Conservation (phyloP, 192 early-diverging fungal species). For the Spizellomyces punctatus region DNA sequence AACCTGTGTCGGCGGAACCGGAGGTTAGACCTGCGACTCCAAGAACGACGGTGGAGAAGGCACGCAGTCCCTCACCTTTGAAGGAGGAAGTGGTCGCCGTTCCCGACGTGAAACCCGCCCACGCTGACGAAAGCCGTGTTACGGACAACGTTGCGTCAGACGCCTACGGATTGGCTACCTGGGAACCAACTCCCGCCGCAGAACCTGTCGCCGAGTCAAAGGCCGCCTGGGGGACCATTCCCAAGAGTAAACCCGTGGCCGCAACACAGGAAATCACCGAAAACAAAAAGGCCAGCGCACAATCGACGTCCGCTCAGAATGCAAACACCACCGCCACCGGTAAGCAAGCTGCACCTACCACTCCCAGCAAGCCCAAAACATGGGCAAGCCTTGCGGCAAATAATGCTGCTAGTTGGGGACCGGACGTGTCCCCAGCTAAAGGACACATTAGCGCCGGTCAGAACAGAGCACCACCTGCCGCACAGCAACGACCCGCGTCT, state of each 20-base stretch:
- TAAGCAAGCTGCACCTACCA: slow-evolving; percentile 39
- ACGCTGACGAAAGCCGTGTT: slow-evolving; percentile 15
- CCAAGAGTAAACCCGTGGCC: slow-evolving; percentile 24
- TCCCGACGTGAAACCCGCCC: slow-evolving; percentile 29
- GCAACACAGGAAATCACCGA: slow-evolving; percentile 21
- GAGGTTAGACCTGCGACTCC: slow-evolving; percentile 4
- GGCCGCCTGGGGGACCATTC: slow-evolving; percentile 10
- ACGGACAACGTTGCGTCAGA: slow-evolving; percentile 27
- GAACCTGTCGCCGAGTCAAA: slow-evolving; percentile 34
- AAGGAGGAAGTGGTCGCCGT: slow-evolving; percentile 23
- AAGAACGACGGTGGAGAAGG: slow-evolving; percentile 12
- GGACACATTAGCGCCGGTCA: slow-evolving; percentile 28
- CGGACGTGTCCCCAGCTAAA: slow-evolving; percentile 53
- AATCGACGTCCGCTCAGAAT: slow-evolving; percentile 20
- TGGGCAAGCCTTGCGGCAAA: slow-evolving; percentile 78
- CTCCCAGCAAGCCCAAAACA: slow-evolving; percentile 61
- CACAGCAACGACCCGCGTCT: slow-evolving; percentile 25
- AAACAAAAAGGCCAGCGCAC: slow-evolving; percentile 7
- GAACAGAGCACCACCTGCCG: background rate
- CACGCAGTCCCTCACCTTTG: slow-evolving; percentile 27
- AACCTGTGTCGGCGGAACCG: slow-evolving; percentile 18
- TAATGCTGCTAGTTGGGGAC: slow-evolving; percentile 56
- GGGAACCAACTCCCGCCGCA: slow-evolving; percentile 17
- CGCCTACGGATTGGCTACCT: slow-evolving; percentile 18
- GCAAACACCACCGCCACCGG: slow-evolving; percentile 23